A percentile compares a stretch with the other conserved stretches of the same genome.
These are phyloP conservation scores for Ehretia macrophylla DNA, from an alignment of 257 asterid species.

Conservation along the genomic window DNA sequence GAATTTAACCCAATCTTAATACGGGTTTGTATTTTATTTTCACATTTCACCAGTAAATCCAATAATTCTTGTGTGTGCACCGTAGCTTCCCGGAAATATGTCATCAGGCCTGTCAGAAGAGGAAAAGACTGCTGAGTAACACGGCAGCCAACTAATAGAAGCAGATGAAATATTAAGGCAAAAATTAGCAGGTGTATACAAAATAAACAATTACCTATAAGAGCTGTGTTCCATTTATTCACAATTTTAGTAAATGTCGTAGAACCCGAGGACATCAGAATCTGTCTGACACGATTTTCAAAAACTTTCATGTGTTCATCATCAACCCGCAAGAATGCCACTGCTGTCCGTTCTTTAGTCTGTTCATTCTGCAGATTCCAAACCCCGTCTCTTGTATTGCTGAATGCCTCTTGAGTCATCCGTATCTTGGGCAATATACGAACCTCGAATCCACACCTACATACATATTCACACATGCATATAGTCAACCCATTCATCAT, in stretches of 20 bases:
- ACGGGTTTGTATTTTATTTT: slow-evolving; percentile 96
- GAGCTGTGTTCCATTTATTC: slow-evolving; percentile 99
- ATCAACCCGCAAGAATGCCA: slow-evolving; percentile 94
- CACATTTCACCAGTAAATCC: slow-evolving; percentile 94
- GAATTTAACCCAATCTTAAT: slow-evolving; percentile 96
- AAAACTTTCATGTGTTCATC: slow-evolving; percentile 99
- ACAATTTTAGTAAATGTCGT: slow-evolving; percentile 98
- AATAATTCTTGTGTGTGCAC: slow-evolving; percentile 94
- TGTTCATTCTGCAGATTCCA: slow-evolving; percentile 98
- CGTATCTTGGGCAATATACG: slow-evolving; percentile 93
- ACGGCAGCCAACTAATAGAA: slow-evolving; percentile 11
- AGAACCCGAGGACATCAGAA: slow-evolving; percentile 99
- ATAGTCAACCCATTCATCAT: no score
- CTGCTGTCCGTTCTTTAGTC: slow-evolving; percentile 95
- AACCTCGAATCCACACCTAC: slow-evolving; percentile 93
- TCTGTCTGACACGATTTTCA: slow-evolving; percentile 94
- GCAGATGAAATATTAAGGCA: background rate
- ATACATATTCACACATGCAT: no score
- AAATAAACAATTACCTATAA: slow-evolving; percentile 81
- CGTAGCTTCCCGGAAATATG: slow-evolving; percentile 99
- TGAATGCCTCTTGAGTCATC: slow-evolving; percentile 97
- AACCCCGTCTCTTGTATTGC: slow-evolving; percentile 95
- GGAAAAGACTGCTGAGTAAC: slow-evolving; percentile 17
- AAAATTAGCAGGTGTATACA: slow-evolving; percentile 2
- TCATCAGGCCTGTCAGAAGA: slow-evolving; percentile 74